Conservation (phyloP, 805 yeast species). For the Saccharomycopsis selenospora region DNA sequence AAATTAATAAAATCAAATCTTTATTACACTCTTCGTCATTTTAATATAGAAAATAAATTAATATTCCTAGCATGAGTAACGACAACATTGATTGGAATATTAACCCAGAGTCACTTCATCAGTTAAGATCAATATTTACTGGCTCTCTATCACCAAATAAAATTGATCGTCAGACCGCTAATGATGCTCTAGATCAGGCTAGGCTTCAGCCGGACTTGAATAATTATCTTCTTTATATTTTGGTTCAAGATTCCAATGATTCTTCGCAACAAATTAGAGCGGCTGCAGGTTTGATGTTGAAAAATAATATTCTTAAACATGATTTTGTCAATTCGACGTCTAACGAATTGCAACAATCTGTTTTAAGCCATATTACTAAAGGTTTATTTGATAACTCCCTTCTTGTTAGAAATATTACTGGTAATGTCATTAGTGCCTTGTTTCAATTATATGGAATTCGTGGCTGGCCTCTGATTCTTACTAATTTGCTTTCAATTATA, state of each 20-base stretch:
- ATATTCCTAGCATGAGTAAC: too few relatives aligned
- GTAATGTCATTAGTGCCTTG: slow-evolving; percentile 80
- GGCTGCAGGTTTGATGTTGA: slow-evolving; percentile 80
- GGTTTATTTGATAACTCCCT: slow-evolving; percentile 47
- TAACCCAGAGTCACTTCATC: slow-evolving; percentile 50
- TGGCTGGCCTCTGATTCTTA: slow-evolving; percentile 70
- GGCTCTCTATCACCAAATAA: slow-evolving; percentile 64
- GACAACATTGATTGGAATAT: slow-evolving; percentile 58
- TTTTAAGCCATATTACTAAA: slow-evolving; percentile 32
- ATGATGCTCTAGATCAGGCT: slow-evolving; percentile 65
- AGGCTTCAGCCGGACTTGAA: slow-evolving; percentile 67
- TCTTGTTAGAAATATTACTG: slow-evolving; percentile 81
- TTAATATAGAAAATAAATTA: too few relatives aligned
- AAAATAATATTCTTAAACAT: slow-evolving; percentile 55
- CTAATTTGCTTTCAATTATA: slow-evolving; percentile 58
- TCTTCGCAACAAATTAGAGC: slow-evolving; percentile 59
- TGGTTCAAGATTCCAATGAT: slow-evolving; percentile 46
- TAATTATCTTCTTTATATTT: slow-evolving; percentile 66
- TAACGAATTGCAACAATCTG: slow-evolving; percentile 29
- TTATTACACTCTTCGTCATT: too few relatives aligned
- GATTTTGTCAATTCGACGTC: slow-evolving; percentile 24
- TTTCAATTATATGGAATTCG: slow-evolving; percentile 59
- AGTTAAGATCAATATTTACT: slow-evolving; percentile 56
- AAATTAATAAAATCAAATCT: too few relatives aligned
- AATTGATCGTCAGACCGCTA: slow-evolving; percentile 54